Percentiles rank a stretch among this genome's conserved stretches.
phyloP scores from a whole-genome alignment of 2,329 filamentous ascomycete species.

The Apiospora pterosperma region DNA sequence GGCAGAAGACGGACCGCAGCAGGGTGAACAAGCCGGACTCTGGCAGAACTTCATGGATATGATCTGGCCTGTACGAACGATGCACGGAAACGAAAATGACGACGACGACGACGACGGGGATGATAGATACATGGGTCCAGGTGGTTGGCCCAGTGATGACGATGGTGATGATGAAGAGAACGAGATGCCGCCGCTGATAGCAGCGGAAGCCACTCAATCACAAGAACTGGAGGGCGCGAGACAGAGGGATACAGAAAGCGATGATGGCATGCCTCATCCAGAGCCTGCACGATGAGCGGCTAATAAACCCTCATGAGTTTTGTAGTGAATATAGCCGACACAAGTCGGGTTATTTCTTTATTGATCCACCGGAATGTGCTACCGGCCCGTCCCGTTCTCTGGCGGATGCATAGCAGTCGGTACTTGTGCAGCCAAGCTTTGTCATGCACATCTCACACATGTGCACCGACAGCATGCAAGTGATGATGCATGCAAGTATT shows the following conservation, averaged over 20 bases:
- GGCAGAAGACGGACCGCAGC: neutral
- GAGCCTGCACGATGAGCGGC: neutral
- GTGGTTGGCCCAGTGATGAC: slow-evolving; percentile 11
- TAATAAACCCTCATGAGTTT: too few relatives aligned
- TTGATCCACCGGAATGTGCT: neutral
- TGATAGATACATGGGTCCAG: slow-evolving; percentile 8
- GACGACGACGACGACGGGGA: slow-evolving; percentile 2
- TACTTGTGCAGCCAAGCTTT: neutral
- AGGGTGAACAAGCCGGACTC: neutral
- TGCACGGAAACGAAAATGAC: neutral
- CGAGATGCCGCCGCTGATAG: neutral
- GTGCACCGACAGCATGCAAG: neutral
- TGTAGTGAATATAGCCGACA: neutral
- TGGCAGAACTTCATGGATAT: slow-evolving; percentile 10
- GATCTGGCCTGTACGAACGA: slow-evolving; percentile 7
- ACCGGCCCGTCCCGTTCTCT: neutral
- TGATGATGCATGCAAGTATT: neutral
- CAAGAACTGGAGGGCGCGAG: neutral
- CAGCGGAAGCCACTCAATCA: neutral
- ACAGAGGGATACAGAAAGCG: neutral
- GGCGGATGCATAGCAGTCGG: neutral
- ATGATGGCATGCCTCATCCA: slow-evolving; percentile 17
- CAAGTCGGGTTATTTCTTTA: neutral
- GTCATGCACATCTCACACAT: neutral
- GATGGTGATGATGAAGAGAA: slow-evolving; percentile 10